These are phyloP conservation scores for Sarocladiaceae sp. DNA, from an alignment of 2,329 filamentous ascomycete genomes.

Conservation along the genomic window DNA sequence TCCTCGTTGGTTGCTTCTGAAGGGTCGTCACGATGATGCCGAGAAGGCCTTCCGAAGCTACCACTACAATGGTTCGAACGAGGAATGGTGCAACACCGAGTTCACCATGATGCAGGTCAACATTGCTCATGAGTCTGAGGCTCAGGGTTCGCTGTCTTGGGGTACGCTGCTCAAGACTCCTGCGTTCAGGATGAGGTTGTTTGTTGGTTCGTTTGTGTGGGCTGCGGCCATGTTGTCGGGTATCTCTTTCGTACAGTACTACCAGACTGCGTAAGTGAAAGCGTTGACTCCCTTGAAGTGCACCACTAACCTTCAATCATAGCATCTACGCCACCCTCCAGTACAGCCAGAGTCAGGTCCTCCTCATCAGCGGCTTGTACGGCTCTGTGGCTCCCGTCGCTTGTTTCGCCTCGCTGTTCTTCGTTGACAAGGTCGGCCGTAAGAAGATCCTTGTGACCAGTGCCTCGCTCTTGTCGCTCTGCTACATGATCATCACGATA, in stretches of 20 bases:
- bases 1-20: conserved; percentile 30
- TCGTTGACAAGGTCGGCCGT: conserved; percentile 32
- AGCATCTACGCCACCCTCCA: conserved; percentile 34
- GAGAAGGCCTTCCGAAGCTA: conserved; percentile 28
- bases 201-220: conserved; percentile 36
- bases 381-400: conserved; percentile 32
- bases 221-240: conserved; percentile 36
- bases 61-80: conserved; percentile 29
- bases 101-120: conserved; percentile 28
- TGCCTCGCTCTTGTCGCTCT: conserved; percentile 29
- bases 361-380: conserved; percentile 35
- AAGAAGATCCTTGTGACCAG: conserved; percentile 32
- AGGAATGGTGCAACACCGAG: conserved; percentile 31
- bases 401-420: conserved; percentile 32
- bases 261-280: conserved; percentile 27
- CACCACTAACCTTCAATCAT: background rate
- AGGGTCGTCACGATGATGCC: conserved; percentile 31
- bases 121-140: conserved; percentile 28
- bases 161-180: conserved; percentile 25
- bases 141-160: conserved; percentile 24
- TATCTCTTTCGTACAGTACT: conserved; percentile 39
- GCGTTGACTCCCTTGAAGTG: background rate
- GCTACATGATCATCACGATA: conserved; percentile 34
- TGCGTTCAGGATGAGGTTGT: conserved; percentile 31
- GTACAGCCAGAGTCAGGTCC: conserved; percentile 29